These are phyloP conservation scores for Chernovozyma sophiae-reginae DNA, from an alignment of 1,139 yeast genomes.

Conservation along the genomic window DNA sequence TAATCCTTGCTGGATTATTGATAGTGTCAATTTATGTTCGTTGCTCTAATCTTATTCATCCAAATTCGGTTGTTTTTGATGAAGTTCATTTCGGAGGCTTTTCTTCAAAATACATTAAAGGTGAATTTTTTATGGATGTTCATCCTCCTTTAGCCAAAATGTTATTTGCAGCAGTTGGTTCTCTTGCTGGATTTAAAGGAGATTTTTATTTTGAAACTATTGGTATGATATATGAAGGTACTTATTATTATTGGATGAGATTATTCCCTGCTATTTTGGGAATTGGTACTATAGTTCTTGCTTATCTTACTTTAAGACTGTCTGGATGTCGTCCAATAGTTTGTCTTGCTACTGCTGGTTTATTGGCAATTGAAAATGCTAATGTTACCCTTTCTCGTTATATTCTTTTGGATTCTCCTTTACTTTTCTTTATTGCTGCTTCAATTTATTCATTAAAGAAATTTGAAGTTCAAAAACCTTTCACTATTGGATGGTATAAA, in stretches of 20 bases:
- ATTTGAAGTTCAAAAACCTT: constrained; percentile 77
- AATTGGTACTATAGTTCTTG: constrained; percentile 67
- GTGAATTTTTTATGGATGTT: constrained; percentile 82
- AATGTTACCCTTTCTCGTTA: constrained; percentile 85
- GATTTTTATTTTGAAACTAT: constrained; percentile 68
- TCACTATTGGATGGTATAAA: constrained; percentile 65
- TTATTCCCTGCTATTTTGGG: constrained; percentile 82
- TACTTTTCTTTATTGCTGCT: constrained; percentile 86
- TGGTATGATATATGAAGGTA: constrained; percentile 57
- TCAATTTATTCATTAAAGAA: constrained; percentile 76
- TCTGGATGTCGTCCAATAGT: constrained; percentile 83
- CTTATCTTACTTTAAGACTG: constrained; percentile 77
- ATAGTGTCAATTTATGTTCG: constrained; percentile 50
- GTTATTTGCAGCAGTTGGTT: constrained; percentile 75
- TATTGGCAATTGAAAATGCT: constrained; percentile 80
- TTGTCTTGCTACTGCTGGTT: constrained; percentile 61
- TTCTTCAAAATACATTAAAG: constrained; percentile 69
- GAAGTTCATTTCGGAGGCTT: constrained; percentile 64
- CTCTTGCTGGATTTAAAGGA: constrained; percentile 73
- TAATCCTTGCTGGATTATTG: constrained; percentile 45
- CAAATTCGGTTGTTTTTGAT: constrained; percentile 34
- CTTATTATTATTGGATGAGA: constrained; percentile 87
- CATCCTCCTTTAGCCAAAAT: constrained; percentile 93
- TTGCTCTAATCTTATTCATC: constrained; percentile 22
- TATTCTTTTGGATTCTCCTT: constrained; percentile 86